phyloP scores from a whole-genome alignment of 2,329 filamentous ascomycete genomes.

The Dryadomyces quercus-mongolicae region DNA sequence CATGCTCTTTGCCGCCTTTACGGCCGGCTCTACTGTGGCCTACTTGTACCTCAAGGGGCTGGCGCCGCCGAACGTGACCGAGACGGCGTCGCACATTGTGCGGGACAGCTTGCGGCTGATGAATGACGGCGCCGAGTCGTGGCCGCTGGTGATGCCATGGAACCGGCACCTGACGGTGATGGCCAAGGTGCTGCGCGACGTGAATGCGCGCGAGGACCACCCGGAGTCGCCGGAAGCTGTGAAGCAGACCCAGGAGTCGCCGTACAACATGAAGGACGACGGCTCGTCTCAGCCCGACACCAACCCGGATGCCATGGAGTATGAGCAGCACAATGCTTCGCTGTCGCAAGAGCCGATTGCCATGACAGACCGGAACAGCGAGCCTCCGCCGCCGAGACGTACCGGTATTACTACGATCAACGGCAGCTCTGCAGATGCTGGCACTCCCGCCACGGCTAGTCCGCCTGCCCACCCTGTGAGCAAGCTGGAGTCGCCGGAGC shows the following conservation, averaged over 20 bases:
- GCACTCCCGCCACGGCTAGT: conserved; percentile 34
- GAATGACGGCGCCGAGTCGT: conserved; percentile 45
- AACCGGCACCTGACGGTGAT: conserved; percentile 48
- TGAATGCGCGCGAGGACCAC: conserved; percentile 25
- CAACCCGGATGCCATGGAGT: conserved; percentile 45
- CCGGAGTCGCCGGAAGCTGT: conserved; percentile 23
- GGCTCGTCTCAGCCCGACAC: conserved; percentile 41
- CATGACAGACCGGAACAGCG: conserved; percentile 35
- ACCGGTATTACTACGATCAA: conserved; percentile 48
- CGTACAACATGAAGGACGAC: conserved; percentile 39
- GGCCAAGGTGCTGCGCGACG: conserved; percentile 46
- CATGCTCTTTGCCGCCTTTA: conserved; percentile 52
- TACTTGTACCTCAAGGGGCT: conserved; percentile 51
- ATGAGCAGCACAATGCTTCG: conserved; percentile 31
- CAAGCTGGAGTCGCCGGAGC: conserved; percentile 22
- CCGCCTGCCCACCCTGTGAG: conserved; percentile 17
- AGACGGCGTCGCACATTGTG: conserved; percentile 45
- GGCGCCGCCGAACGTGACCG: conserved; percentile 41
- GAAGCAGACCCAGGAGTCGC: conserved; percentile 20
- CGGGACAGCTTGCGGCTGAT: conserved; percentile 47
- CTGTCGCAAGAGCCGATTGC: conserved; percentile 21
- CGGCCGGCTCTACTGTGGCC: conserved; percentile 46
- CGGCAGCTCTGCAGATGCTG: conserved; percentile 36
- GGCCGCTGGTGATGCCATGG: conserved; percentile 48
- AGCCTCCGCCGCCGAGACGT: conserved; percentile 38